Conservation (phyloP, 2,329 filamentous ascomycete species). For the Xylariales sp. region DNA sequence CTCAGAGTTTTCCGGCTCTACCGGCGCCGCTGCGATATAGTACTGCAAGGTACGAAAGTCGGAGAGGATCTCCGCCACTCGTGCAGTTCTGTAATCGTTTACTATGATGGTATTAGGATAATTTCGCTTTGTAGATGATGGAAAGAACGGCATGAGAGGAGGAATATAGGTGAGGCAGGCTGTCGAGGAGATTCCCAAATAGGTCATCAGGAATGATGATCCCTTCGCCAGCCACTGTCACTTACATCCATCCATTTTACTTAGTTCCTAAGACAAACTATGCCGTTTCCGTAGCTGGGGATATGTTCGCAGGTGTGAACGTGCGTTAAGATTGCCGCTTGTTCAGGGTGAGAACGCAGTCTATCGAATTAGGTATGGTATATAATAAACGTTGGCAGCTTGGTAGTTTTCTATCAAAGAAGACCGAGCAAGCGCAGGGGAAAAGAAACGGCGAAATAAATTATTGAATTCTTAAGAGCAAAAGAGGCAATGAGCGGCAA, state of each 20-base stretch:
- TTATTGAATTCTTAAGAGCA: conserved; percentile 7
- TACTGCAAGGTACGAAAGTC: conserved; percentile 61
- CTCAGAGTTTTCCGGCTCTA: conserved; percentile 48
- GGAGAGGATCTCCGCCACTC: conserved; percentile 57
- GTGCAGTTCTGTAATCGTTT: conserved; percentile 54
- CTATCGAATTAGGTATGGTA: no score
- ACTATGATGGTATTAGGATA: conserved; percentile 33
- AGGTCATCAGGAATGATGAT: conserved; percentile 5
- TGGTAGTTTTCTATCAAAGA: conserved; percentile 10
- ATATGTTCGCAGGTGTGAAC: no score
- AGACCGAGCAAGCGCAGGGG: no score
- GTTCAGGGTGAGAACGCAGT: no score
- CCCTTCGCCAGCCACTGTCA: conserved; percentile 10
- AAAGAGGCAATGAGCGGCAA: conserved; percentile 13
- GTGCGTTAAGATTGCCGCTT: no score
- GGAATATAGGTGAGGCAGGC: no score
- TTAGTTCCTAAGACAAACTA: conserved; percentile 9
- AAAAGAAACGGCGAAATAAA: conserved; percentile 8
- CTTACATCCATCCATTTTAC: conserved; percentile 29
- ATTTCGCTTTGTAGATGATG: no score
- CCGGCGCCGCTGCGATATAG: conserved; percentile 54
- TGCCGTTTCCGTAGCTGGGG: conserved; percentile 5
- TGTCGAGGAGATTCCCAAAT: no score
- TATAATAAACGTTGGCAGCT: no score
- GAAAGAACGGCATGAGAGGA: no score